Base-by-base conservation (phyloP, 257 asterid species). In the Ehretia macrophylla region DNA sequence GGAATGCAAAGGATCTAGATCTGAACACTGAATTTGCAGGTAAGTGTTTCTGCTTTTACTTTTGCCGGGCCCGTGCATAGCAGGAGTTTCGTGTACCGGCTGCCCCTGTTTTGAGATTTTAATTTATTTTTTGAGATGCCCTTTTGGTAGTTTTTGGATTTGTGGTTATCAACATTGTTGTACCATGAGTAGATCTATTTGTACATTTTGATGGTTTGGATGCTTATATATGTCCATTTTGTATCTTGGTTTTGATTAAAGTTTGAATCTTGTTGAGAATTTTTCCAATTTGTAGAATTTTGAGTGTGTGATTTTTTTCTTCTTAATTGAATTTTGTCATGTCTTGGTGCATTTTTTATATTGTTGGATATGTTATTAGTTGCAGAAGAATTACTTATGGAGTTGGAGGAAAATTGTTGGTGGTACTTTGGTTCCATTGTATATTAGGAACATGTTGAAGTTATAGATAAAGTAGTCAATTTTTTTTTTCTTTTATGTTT, bases 1-100 rank as follows among this genome's bases (percentile, higher is more conserved):
- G 91, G 62, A 77, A 77, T 77, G 78, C 46, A 17, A 72, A 68
- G 77, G 87, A 75, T 86, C 87, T 72, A 82, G 96, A 85, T 83
- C 96, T 88, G 73, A 85, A 83, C 22, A 81, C 71, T 47, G 56
- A 73, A 62, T 77, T 68, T 69, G 61, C 69, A 65, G 82, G 82
- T 77, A 55, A 44, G 23, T 23, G 42, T 37, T 48, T 23, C 53
- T 42, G 14, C 14, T 42, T 39, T 59, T 44, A 21, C 16, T 46
- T 16, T 56, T 11, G 16, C 10, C 12, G 8, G 52, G 35, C 3
- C 35, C 35, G 35, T 27, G 35, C n/a, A n/a, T n/a, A n/a, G 35
- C 35, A 27, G 35, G 35, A 27, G 35, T 3, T 27, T 27, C 35
- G 35, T 27, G 35, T 6, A 27, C 35, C 35, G 6, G 6, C 35